Conservation (phyloP, 495 filamentous ascomycete genomes). For the Aspergillus bertholletiae region DNA sequence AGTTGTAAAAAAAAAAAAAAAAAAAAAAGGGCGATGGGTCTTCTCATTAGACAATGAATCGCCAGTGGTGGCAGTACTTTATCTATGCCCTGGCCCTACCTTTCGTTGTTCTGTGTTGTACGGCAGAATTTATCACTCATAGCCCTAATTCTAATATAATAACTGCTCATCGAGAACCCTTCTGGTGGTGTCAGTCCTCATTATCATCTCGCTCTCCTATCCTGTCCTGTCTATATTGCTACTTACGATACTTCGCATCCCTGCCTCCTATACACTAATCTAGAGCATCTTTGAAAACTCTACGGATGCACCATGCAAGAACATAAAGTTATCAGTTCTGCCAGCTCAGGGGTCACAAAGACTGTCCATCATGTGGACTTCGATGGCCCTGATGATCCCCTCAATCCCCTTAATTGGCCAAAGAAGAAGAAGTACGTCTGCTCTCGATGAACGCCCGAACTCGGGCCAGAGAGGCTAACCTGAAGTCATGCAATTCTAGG, state of each 20-base stretch:
- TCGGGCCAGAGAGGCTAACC: not conserved
- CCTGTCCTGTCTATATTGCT: not conserved
- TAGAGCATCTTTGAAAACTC: not conserved
- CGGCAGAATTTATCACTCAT: not conserved
- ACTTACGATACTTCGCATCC: not conserved
- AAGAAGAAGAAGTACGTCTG: slow-evolving; percentile 9
- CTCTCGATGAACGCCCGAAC: not conserved
- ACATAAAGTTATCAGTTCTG: not conserved
- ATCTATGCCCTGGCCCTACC: too few species aligned
- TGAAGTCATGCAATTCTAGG: not conserved
- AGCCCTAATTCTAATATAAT: not conserved
- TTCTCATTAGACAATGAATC: not conserved
- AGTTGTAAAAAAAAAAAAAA: too few species aligned
- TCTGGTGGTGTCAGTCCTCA: not conserved
- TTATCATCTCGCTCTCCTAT: not conserved
- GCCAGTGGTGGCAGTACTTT: not conserved
- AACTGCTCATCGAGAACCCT: too few species aligned
- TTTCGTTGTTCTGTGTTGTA: not conserved
- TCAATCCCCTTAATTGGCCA: slow-evolving; percentile 15
- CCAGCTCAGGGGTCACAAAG: not conserved
- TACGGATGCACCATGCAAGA: not conserved
- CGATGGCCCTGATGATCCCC: slow-evolving; percentile 13
- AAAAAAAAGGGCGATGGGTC: not conserved
- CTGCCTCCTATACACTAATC: not conserved
- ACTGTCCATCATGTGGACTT: slow-evolving; percentile 9